Evolutionary conservation across 257 asterid genomes (phyloP), one percentile per base, ranked within the genome.

Genomic region (Penstemon eatonii): DNA sequence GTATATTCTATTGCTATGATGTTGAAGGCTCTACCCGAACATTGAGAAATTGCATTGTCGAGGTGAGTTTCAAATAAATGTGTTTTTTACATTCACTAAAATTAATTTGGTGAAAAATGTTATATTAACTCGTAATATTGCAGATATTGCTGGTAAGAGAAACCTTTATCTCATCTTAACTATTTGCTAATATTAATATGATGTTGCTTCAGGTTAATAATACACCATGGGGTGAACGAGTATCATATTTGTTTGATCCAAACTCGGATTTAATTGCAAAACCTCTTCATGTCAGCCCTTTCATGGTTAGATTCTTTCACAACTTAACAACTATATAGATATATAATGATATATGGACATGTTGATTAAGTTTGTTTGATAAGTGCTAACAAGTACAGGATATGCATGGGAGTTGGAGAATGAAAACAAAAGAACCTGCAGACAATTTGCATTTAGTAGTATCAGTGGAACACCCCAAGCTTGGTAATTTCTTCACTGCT

Each of bases 181-280:
- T n/a, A n/a, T n/a, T n/a, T n/a, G 25, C 4, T 12, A 51, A 5
- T 3, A 2, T 18, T 4, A 54, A 7, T 38, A 25, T 44, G 47
- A 68, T 36, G 62, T 73, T 70, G 63, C 54, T 77, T 74, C 78
- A 86, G 96, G 90, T 84, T 5, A 84, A 86, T 38, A 86, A 86
- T 63, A 86, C 90, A 8, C 96, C 96, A 6, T 86, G 92, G 92
- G 87, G 89, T 25, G 93, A 88, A 78, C 74, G 93, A 45, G 87
- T 81, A 40, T 73, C 76, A 15, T 88, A 84, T 78, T 63, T 84
- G 47, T 85, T 86, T 73, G 72, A 88, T 53, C 95, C 92, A n/a
- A 79, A 73, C 36, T 80, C 87, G 5, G 92, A 84, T 74, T 53
- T 64, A 66, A 84, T 82, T 42, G 87, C 90, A 50, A 88, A 88